Evolutionary conservation across 2,329 filamentous ascomycete species (phyloP).

Genomic region (Tolypocladium paradoxum): DNA sequence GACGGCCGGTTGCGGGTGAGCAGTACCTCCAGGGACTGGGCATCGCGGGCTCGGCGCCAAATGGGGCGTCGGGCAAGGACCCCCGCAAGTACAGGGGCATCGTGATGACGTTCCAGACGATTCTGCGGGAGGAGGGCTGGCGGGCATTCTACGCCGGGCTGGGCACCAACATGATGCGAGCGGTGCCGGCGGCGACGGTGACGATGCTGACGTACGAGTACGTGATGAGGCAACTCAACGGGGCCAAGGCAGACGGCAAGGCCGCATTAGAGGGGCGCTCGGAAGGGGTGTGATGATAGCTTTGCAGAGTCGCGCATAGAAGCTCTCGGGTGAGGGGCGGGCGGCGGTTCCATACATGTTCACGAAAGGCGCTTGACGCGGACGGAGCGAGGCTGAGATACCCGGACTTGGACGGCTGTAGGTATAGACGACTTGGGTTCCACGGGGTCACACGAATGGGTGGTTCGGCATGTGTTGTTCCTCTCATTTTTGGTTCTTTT

Average conservation of each 20-base stretch:
- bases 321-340: not conserved
- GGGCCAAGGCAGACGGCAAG: constrained; percentile 26
- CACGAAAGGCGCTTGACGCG: not conserved
- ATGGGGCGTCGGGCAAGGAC: constrained; percentile 15
- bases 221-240: constrained; percentile 43
- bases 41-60: constrained; percentile 22
- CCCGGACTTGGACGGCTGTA: constrained; percentile 17
- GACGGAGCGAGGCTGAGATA: constrained; percentile 19
- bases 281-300: not conserved
- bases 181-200: constrained; percentile 88
- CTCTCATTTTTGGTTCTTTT: constrained; percentile 7
- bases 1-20: constrained; percentile 52
- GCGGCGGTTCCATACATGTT: not conserved
- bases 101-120: constrained; percentile 70
- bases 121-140: constrained; percentile 88
- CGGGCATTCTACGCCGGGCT: constrained; percentile 93
- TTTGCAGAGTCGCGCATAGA: not conserved
- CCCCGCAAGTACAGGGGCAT: constrained; percentile 64
- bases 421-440: constrained; percentile 23
- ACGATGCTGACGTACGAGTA: constrained; percentile 97
- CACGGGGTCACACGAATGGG: constrained; percentile 10
- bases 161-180: constrained; percentile 94
- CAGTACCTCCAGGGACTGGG: constrained; percentile 40
- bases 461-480: constrained; percentile 8
- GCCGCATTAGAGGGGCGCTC: not conserved